Evolutionary conservation across 306 rosid species (phyloP).

Genomic region (Mimosa bimucronata): DNA sequence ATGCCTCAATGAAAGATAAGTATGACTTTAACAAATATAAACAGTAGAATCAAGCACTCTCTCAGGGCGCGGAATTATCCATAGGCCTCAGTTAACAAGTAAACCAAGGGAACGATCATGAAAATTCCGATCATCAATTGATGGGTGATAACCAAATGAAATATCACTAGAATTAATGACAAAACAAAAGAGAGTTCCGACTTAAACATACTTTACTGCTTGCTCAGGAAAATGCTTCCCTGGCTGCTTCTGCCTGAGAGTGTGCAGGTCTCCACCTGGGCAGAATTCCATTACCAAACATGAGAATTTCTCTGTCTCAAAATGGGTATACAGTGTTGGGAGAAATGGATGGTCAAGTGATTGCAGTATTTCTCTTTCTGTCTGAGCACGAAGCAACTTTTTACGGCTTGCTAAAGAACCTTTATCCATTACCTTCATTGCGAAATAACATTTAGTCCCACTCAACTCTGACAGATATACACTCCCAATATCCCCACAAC

Average conservation of each 20-base stretch:
- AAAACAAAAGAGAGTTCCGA: conserved; percentile 36
- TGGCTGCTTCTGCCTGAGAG: conserved; percentile 94
- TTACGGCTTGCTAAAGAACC: conserved; percentile 91
- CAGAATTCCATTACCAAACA: conserved; percentile 99
- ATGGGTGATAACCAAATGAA: conserved; percentile 13
- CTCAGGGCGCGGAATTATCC: not conserved
- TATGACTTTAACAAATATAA: not conserved
- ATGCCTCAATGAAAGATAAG: conserved; percentile 8
- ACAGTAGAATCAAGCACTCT: conserved; percentile 18
- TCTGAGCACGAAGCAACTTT: conserved; percentile 97
- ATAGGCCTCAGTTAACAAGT: not conserved
- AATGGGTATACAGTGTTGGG: conserved; percentile 93
- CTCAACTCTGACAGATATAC: conserved; percentile 95
- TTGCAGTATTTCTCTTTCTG: conserved; percentile 93
- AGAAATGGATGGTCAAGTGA: conserved; percentile 97
- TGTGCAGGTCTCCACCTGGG: conserved; percentile 98
- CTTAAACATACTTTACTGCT: conserved; percentile 93
- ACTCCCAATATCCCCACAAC: conserved; percentile 99
- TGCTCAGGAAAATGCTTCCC: conserved; percentile 99
- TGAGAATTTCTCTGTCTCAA: conserved; percentile 96
- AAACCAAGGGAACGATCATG: not conserved
- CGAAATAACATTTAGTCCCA: conserved; percentile 94
- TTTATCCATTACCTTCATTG: conserved; percentile 99
- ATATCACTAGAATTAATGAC: conserved; percentile 14
- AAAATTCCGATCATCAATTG: conserved; percentile 10